Conservation (phyloP, 345 rosid species). For the Mallotus nudiflorus region DNA sequence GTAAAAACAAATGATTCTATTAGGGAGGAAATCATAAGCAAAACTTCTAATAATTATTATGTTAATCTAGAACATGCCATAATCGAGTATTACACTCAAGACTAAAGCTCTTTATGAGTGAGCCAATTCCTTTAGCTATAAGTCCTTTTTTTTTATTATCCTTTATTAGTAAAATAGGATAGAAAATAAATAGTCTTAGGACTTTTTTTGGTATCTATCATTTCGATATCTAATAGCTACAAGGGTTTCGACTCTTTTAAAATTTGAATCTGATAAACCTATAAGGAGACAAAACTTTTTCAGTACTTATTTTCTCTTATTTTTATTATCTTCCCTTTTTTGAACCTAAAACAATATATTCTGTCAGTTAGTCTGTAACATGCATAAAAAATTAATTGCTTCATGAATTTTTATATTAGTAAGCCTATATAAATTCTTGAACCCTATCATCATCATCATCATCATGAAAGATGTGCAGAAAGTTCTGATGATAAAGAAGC, state of each 20-base stretch:
- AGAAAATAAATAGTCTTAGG: too few relatives aligned
- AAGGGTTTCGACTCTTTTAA: too few relatives aligned
- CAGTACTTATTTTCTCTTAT: too few relatives aligned
- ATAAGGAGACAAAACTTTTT: too few relatives aligned
- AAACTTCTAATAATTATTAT: too few relatives aligned
- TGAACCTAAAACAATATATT: too few relatives aligned
- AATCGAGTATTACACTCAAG: background rate
- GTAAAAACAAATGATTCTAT: background rate
- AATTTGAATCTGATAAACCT: too few relatives aligned
- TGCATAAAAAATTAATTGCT: background rate
- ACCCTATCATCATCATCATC: background rate
- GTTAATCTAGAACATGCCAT: background rate
- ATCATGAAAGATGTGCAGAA: background rate
- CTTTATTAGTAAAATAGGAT: too few relatives aligned
- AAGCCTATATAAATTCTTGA: background rate
- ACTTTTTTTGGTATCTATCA: too few relatives aligned
- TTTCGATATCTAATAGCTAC: too few relatives aligned
- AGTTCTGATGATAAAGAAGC: conserved; percentile 36
- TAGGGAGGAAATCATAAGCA: too few relatives aligned
- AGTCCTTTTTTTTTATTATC: background rate
- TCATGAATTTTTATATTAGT: background rate
- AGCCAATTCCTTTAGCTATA: background rate
- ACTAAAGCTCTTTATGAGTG: background rate
- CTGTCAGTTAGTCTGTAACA: background rate
- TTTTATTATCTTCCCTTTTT: too few relatives aligned